Conservation (phyloP, 148 eudicot genomes). For the Gaultheria prostrata region DNA sequence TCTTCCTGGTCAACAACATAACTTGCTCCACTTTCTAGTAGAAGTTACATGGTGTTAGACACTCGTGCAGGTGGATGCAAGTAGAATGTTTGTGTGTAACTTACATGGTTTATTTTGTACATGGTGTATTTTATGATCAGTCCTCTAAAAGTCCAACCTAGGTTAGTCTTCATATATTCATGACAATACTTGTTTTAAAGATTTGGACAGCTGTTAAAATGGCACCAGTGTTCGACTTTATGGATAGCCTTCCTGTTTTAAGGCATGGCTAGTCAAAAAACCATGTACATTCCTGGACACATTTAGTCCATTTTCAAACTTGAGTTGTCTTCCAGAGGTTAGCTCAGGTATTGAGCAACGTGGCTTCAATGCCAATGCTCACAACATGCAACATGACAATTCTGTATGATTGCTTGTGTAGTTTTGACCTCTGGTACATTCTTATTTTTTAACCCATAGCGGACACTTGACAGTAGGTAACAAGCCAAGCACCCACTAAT, state of each 20-base stretch:
- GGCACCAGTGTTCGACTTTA: neutral
- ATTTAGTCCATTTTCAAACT: neutral
- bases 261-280: constrained; percentile 2
- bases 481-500: neutral
- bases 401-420: neutral
- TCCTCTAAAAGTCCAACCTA: neutral
- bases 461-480: neutral
- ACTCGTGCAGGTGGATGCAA: neutral
- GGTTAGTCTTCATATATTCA: neutral
- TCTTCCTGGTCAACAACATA: neutral
- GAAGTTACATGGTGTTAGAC: neutral
- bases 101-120: too few relatives aligned
- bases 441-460: neutral
- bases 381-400: neutral
- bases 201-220: neutral
- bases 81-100: neutral
- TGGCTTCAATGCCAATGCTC: neutral
- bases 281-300: neutral
- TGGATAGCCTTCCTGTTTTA: neutral
- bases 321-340: neutral
- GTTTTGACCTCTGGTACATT: neutral
- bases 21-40: neutral
- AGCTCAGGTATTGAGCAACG: neutral
- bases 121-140: neutral
- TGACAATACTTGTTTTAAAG: neutral